Percentiles rank a stretch among this genome's conserved stretches.
Evolutionary conservation across 306 rosid species (phyloP).

Genomic region (Medicago truncatula): MtrunA17r5.0-ANR NC_053045.1:56057501-56058000

Average conservation of each 20-base stretch:
- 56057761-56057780: neutral
- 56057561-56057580: constrained; percentile 34
- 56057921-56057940: too few relatives aligned
- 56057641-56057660: constrained; percentile 25
- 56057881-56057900: too few relatives aligned
- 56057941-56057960: too few relatives aligned
- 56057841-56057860: too few relatives aligned
- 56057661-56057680: neutral
- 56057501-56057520: constrained; percentile 3
- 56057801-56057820: too few relatives aligned
- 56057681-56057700: neutral
- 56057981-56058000: too few relatives aligned
- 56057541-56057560: constrained; percentile 49
- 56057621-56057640: constrained; percentile 14
- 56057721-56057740: neutral
- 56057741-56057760: neutral
- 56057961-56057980: too few relatives aligned
- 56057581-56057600: constrained; percentile 45
- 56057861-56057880: too few relatives aligned
- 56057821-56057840: too few relatives aligned
- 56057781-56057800: too few relatives aligned
- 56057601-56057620: constrained; percentile 47
- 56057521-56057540: constrained; percentile 21
- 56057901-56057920: too few relatives aligned
- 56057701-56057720: neutral